Conservation (phyloP, 2,329 filamentous ascomycete species). For the Gnomoniopsis sp. region DNA sequence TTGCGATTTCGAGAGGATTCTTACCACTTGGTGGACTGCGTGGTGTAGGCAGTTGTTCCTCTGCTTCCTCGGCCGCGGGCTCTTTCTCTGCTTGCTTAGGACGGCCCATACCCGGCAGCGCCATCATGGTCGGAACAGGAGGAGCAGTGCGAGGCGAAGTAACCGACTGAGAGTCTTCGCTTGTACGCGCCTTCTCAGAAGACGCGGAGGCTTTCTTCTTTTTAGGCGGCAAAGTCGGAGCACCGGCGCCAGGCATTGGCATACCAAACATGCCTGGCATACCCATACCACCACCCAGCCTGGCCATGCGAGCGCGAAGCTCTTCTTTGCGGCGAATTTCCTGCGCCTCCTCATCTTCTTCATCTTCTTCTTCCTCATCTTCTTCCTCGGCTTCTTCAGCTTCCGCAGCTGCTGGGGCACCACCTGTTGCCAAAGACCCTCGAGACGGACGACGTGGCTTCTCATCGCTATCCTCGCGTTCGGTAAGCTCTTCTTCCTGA, state of each 20-base stretch:
- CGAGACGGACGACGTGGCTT: slow-evolving; percentile 39
- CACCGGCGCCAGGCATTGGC: slow-evolving; percentile 48
- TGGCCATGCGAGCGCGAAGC: slow-evolving; percentile 91
- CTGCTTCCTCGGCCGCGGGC: slow-evolving; percentile 41
- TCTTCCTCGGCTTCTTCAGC: slow-evolving; percentile 45
- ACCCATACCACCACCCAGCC: slow-evolving; percentile 96
- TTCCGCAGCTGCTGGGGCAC: slow-evolving; percentile 29
- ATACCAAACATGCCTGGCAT: slow-evolving; percentile 93
- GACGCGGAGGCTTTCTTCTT: slow-evolving; percentile 50
- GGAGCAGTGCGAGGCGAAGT: slow-evolving; percentile 45
- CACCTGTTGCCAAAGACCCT: slow-evolving; percentile 32
- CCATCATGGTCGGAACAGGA: slow-evolving; percentile 57
- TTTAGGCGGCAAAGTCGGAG: slow-evolving; percentile 42
- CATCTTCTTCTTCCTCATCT: slow-evolving; percentile 65
- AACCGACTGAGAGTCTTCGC: slow-evolving; percentile 43
- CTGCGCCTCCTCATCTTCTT: slow-evolving; percentile 82
- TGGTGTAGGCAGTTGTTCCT: slow-evolving; percentile 33
- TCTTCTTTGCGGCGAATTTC: slow-evolving; percentile 84
- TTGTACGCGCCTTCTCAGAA: slow-evolving; percentile 35
- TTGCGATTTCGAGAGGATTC: slow-evolving; percentile 23
- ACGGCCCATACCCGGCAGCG: slow-evolving; percentile 70
- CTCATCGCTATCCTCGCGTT: slow-evolving; percentile 73
- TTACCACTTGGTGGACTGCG: slow-evolving; percentile 16
- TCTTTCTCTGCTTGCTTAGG: slow-evolving; percentile 45
- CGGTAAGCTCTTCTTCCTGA: slow-evolving; percentile 55